Evolutionary conservation across 1,139 yeast genomes (phyloP), one percentile per base, ranked within the genome.

Genomic region (Scheffersomyces illinoinensis): DNA sequence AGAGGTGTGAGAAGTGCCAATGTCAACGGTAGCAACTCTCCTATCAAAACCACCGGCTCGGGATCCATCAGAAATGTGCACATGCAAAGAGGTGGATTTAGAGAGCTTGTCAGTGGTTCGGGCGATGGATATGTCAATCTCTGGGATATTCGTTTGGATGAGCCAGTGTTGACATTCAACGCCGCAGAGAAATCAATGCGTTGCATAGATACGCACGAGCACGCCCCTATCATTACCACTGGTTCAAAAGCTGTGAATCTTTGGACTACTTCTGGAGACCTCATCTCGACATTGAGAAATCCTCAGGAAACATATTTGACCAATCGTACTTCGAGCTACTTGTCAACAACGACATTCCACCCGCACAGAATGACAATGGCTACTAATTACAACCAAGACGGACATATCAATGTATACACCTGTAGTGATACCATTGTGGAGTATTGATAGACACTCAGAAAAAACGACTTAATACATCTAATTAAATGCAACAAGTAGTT

Each of bases 361-460:
- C 99, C 99, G 1, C 99, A 96, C 71, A 80, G 96, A 62, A 91
- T 95, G 97, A 86, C 91, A 84, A 72, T 95, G 71, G 98, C 98
- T 1, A 91, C 92, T 0, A 89, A 90, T 67, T 90, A 90, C 69
- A 85, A 88, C 58, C 97, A 91, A 68, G 97, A 91, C 68, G 83
- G 93, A 0, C 85, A 85, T 64, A 87, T 93, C 54, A 86, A 86
- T 64, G 77, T 93, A 26, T 91, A 89, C 66, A 66, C 71, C 24
- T 81, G 85, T 68, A 68, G 71, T 19, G 84, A 81, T 57, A 73
- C 77, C 39, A 66, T 78, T 3, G 75, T 74, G 23, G 84, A 80
- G 61, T 80, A 76, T 62, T 77, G 66, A 57, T 50, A 24, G 21
- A 33, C 43, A 33, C 43, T 33, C 43, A 33, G 17, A 33, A 33